Evolutionary conservation across 768 basidiomycete species (phyloP), one percentile per base, ranked within the genome.

Genomic region (Leccinum uliginosum): DNA sequence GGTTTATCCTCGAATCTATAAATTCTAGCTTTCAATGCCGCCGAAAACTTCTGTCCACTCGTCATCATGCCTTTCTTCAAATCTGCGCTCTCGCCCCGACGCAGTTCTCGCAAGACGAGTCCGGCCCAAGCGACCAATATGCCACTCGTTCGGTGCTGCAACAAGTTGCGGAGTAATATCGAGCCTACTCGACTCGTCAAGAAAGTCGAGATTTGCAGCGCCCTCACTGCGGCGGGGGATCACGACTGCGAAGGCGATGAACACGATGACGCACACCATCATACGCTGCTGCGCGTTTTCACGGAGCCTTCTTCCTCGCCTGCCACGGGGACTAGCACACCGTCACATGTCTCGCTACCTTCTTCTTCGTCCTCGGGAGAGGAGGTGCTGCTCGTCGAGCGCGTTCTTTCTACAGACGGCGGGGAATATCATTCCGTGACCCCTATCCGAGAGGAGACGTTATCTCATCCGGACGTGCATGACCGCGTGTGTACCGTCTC

Each of bases 201-300:
- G 19, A 65, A 51, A 26, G 40, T 62, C 6, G 60, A 62, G 10
- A 29, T 64, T 5, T 65, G 58, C 14, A 63, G 56, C 0, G 58
- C 56, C 0, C 23, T 32, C 0, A n/a, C 48, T 15, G 6, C 32
- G 1, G 56, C 58, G 0, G 8, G 50, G 1, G 61, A 65, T 3
- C 34, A 35, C 6, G 54, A 34, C 47, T 17, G 15, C 1, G 1
- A 19, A 10, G 53, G 29, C 10, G 19, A 48, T 0, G 23, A 27
- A 3, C 17, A 50, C 1, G 49, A 38, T 5, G 29, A 29, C 12
- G 3, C 24, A 1, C 56, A 65, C 7, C 40, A 30, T 9, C 56
- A 66, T 7, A 54, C 60, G 1, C 26, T 66, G 1, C n/a, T 66
- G 10, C 58, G 56, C 4, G 51, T 56, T 6, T 44, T 7, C 8